Conservation (phyloP, 2,329 filamentous ascomycete species). For the Niveomyces coronatus region DNA sequence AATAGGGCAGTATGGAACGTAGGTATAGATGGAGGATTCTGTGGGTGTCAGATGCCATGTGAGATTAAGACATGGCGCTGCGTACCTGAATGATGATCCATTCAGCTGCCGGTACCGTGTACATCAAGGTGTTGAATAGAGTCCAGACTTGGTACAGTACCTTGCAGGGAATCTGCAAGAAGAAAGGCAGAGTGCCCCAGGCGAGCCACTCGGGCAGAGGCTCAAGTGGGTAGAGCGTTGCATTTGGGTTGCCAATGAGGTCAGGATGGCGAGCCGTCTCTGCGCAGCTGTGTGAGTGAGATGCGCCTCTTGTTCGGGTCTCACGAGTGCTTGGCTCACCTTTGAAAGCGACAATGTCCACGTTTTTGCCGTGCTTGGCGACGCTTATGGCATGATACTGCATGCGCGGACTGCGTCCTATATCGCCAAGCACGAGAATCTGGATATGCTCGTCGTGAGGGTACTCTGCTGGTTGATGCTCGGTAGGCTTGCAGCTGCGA, state of each 20-base stretch:
- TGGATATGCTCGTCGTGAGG: constrained; percentile 46
- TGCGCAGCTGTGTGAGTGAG: constrained; percentile 16
- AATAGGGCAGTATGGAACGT: constrained; percentile 68
- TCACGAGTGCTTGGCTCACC: constrained; percentile 38
- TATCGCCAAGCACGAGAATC: constrained; percentile 86
- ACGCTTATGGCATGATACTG: constrained; percentile 95
- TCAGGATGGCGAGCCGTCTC: constrained; percentile 78
- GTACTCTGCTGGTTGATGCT: constrained; percentile 24
- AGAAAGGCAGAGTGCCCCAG: constrained; percentile 62
- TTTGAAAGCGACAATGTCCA: constrained; percentile 81
- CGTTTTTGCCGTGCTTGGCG: constrained; percentile 66
- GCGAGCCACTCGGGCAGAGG: constrained; percentile 57
- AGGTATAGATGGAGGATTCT: constrained; percentile 93
- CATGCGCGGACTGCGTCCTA: constrained; percentile 94
- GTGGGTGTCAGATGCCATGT: constrained; percentile 10
- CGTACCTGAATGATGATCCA: constrained; percentile 77
- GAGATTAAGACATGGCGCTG: neutral
- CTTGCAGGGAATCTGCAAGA: constrained; percentile 71
- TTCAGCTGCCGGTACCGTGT: constrained; percentile 59
- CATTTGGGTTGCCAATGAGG: constrained; percentile 55
- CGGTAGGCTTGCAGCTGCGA: constrained; percentile 21
- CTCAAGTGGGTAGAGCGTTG: constrained; percentile 61
- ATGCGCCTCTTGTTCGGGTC: neutral
- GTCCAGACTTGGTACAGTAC: constrained; percentile 71
- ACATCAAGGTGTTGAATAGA: constrained; percentile 62